These are phyloP conservation scores for Rhodotorula glutinis DNA, from an alignment of 1,284 basidiomycete genomes.

Conservation along the genomic window DNA sequence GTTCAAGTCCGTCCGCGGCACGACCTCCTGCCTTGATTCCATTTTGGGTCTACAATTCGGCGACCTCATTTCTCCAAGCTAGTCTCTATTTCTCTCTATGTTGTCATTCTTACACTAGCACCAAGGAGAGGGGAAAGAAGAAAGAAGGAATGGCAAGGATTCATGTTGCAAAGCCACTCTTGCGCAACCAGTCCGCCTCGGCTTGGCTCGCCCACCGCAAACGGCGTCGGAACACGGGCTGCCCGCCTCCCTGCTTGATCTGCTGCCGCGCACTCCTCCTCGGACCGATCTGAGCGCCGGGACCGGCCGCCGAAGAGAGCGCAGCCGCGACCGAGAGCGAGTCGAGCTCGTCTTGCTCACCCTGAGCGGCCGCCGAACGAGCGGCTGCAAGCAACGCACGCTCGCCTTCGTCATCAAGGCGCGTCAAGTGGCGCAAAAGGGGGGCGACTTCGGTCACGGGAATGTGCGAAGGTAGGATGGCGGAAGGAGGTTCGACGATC, in stretches of 20 bases:
- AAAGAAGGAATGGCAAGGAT: no score
- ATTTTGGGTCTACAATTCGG: no score
- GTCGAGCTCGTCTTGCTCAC: background rate
- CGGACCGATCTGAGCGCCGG: background rate
- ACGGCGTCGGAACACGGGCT: background rate
- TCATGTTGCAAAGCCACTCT: constrained; percentile 27
- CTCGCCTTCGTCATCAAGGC: constrained; percentile 59
- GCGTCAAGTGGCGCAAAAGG: constrained; percentile 65
- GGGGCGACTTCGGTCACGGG: constrained; percentile 57
- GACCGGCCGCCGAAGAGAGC: background rate
- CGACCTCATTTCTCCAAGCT: no score
- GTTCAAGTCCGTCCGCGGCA: no score
- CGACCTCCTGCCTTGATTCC: no score
- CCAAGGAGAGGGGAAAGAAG: no score
- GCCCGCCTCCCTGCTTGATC: constrained; percentile 3
- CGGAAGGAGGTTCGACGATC: constrained; percentile 7
- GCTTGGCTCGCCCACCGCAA: constrained; percentile 9
- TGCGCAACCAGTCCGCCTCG: constrained; percentile 18
- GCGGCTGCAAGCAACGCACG: constrained; percentile 22
- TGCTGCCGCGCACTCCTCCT: constrained; percentile 4
- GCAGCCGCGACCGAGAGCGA: background rate
- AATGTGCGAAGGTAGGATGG: constrained; percentile 13
- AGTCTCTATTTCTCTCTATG: no score
- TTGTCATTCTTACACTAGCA: no score
- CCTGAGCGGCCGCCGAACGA: background rate